Percentiles rank a stretch among this genome's conserved stretches.
These are phyloP conservation scores for Cicer cuneatum DNA, from an alignment of 306 rosid genomes.

Conservation along the genomic window DNA sequence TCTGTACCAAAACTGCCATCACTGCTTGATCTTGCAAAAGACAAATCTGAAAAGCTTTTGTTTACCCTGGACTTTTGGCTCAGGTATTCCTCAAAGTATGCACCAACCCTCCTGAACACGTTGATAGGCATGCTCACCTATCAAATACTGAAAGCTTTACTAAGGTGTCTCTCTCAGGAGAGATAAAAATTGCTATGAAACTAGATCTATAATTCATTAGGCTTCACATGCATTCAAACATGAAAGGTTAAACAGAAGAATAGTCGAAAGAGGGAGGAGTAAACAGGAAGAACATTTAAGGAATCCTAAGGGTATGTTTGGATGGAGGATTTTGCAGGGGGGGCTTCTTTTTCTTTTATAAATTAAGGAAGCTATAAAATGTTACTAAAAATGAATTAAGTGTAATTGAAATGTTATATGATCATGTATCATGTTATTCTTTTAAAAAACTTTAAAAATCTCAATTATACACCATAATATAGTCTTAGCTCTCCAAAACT, in stretches of 20 bases:
- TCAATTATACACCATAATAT: too few species aligned
- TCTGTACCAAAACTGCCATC: constrained; percentile 71
- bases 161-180: constrained; percentile 25
- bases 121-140: constrained; percentile 77
- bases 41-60: constrained; percentile 57
- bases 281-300: background rate
- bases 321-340: too few species aligned
- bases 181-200: constrained; percentile 27
- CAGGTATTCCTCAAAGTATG: constrained; percentile 64
- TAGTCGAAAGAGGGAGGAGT: background rate
- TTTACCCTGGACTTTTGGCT: constrained; percentile 63
- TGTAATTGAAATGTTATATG: too few species aligned
- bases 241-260: background rate
- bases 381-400: too few species aligned
- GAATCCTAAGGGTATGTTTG: background rate
- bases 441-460: too few species aligned
- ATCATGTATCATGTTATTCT: too few species aligned
- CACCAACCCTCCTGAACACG: constrained; percentile 66
- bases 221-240: constrained; percentile 9
- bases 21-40: constrained; percentile 74
- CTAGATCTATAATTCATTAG: background rate
- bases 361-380: too few species aligned
- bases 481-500: too few species aligned
- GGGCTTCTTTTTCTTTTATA: too few species aligned
- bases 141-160: constrained; percentile 53